A percentile compares a stretch with the other conserved stretches of the same genome.
These are phyloP conservation scores for Phytophthora niederhauseri DNA, from an alignment of 352 stramenopile species.

Conservation along the genomic window DNA sequence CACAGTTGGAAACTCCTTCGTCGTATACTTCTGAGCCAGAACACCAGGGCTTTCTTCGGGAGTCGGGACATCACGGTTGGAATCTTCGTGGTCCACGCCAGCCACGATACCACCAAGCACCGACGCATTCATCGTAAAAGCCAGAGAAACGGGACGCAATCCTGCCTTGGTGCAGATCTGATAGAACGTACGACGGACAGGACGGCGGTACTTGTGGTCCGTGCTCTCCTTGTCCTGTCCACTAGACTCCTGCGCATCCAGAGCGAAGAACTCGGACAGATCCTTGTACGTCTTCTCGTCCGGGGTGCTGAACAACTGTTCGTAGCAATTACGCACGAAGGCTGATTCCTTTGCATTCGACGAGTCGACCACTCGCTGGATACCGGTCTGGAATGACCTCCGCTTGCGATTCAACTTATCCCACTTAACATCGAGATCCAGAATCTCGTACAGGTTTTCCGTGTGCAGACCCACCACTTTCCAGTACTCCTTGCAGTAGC, in stretches of 20 bases:
- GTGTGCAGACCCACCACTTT: slow-evolving; percentile 84
- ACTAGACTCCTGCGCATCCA: slow-evolving; percentile 68
- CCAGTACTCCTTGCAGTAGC: slow-evolving; percentile 93
- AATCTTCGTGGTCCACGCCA: slow-evolving; percentile 71
- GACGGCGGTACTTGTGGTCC: slow-evolving; percentile 75
- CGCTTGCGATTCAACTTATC: slow-evolving; percentile 89
- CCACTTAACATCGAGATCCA: slow-evolving; percentile 89
- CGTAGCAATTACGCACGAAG: slow-evolving; percentile 86
- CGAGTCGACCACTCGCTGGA: slow-evolving; percentile 70
- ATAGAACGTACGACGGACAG: slow-evolving; percentile 87
- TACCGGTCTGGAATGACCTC: slow-evolving; percentile 71
- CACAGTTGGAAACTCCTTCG: slow-evolving; percentile 84
- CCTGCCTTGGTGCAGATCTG: slow-evolving; percentile 89
- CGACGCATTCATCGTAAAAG: slow-evolving; percentile 89
- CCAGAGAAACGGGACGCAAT: slow-evolving; percentile 65
- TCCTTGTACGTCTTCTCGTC: slow-evolving; percentile 89
- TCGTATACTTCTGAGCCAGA: slow-evolving; percentile 78
- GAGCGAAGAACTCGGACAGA: slow-evolving; percentile 84
- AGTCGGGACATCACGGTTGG: slow-evolving; percentile 70
- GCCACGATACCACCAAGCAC: slow-evolving; percentile 82
- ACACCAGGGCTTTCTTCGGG: slow-evolving; percentile 75
- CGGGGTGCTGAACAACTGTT: slow-evolving; percentile 68
- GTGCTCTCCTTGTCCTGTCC: slow-evolving; percentile 53
- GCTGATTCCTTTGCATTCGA: slow-evolving; percentile 75
- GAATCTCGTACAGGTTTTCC: slow-evolving; percentile 85